phyloP scores from a whole-genome alignment of 2,329 filamentous ascomycete genomes.

The Hymenoscyphus scutula region DNA sequence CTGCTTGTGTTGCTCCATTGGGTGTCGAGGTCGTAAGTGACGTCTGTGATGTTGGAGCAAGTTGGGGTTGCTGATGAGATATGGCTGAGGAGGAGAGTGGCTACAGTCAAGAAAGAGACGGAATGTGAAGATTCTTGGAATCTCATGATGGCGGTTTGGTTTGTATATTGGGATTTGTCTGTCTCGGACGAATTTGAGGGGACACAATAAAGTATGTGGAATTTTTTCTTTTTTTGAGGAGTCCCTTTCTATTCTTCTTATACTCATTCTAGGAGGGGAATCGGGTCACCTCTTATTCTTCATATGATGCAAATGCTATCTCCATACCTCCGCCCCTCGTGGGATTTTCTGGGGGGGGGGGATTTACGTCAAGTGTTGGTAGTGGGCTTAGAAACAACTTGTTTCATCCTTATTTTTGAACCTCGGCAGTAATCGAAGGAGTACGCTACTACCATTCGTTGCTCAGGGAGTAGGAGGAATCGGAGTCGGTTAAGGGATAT shows the following conservation, averaged over 20 bases:
- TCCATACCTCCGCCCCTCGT: neutral
- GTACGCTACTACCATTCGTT: too few relatives aligned
- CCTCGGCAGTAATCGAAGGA: neutral
- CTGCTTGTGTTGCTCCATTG: neutral
- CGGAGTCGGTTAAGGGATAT: too few relatives aligned
- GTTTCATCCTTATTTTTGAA: conserved; percentile 1
- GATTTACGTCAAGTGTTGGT: neutral
- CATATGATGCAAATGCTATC: neutral
- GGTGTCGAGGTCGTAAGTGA: neutral
- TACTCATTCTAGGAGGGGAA: neutral
- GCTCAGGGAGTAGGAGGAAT: too few relatives aligned
- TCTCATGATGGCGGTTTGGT: too few relatives aligned
- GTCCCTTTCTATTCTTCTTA: neutral
- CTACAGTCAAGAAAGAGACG: neutral
- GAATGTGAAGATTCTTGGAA: neutral
- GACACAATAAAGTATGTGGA: neutral
- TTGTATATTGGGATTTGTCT: too few relatives aligned
- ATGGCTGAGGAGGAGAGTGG: neutral
- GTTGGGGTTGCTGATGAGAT: neutral
- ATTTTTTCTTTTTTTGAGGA: neutral
- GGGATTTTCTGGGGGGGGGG: neutral
- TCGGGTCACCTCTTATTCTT: neutral
- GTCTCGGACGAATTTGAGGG: too few relatives aligned
- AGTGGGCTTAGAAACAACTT: neutral
- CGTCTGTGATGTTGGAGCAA: neutral